Base-by-base conservation (phyloP, 208 protist species). In the Lotmaria passim region DNA sequence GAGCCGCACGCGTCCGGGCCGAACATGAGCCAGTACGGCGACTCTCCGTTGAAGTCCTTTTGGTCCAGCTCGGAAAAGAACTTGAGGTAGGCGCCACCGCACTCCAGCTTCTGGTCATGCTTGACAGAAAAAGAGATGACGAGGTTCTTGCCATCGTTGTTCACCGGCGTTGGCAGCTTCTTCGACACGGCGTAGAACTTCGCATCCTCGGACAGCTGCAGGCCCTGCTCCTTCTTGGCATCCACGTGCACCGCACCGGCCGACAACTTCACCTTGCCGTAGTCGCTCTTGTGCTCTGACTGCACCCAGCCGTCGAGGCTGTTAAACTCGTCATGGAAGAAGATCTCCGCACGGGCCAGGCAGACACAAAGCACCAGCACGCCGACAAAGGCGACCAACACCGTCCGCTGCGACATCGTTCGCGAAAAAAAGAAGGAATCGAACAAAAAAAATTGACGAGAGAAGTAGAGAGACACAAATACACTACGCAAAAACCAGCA, bases 31-130 rank as follows among this genome's bases (percentile, higher is more conserved):
- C 72, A 85, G 81, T 98, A 98, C 56, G 79, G 60, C 33, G 91
- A 86, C 19, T 98, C 94, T 26, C 85, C 93, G 64, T 90, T 51
- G 73, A 98, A 97, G 41, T 90, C 70, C 38, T 75, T 73, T 60
- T 82, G 87, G 56, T 97, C 80, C 57, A 95, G 56, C 15, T 66
- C 66, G 61, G 93, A 90, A n/a, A 98, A 64, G 12, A 98, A 48
- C 80, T 98, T 98, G 31, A 98, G 81, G 87, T 98, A 98, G 51
- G 85, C 86, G 61, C 97, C 97, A 69, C 94, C 97, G 79, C 97
- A 98, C 59, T 94, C 85, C 19, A 98, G 58, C 10, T 84, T 72
- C 69, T 98, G 91, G 69, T 96, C 88, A 73, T 97, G 79, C 67
- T 97, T 97, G 24, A 98, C 81, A 14, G 88, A 91, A 84, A 91